Base-by-base conservation (phyloP, 805 yeast species). In the Hanseniaspora vineae region DNA sequence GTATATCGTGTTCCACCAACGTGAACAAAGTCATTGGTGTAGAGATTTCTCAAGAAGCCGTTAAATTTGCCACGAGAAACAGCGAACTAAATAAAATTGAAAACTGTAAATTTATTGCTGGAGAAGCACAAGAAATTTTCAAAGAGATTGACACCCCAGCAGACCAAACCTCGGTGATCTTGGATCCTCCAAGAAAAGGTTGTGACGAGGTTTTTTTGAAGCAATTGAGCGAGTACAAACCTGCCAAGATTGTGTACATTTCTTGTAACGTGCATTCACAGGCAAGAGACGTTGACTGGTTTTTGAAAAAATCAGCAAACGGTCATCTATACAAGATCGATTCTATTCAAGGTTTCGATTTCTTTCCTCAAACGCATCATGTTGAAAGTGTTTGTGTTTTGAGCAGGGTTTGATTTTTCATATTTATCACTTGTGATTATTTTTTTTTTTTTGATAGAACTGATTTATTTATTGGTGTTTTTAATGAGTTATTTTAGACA, bases 251-350 rank as follows among this genome's bases (percentile, higher is more conserved):
- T 47, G 94, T 92, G n/a, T 92, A 92, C 66, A 84, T 92, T 49
- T 86, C 96, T 52, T 92, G 98, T 71, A 92, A 92, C 60, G 98
- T 92, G 44, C 97, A 90, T 67, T 86, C 96, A 17, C 98, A 92
- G 66, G 97, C 97, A 4, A 72, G 97, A 56, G 98, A 92, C 62
- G 62, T 92, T 43, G 90, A 86, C 55, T 88, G 79, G 70, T 84
- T 92, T 58, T 63, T 89, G 49, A 76, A 73, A 51, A 72, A 79
- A 35, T 80, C 90, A 9, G 71, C 67, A 35, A 62, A 77, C 54
- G 92, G 92, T 3, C 55, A 61, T 8, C 59, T 72, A 39, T 92
- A 87, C 67, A 68, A 67, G 49, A 75, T 92, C 43, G 95, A 86
- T 54, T 81, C 90, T 55, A 71, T 92, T 20, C 79, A 87, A 58